Percentiles rank a stretch among this genome's conserved stretches.
Conservation (phyloP, 139 green algal species). For the Auxenochlorella protothecoides region DNA sequence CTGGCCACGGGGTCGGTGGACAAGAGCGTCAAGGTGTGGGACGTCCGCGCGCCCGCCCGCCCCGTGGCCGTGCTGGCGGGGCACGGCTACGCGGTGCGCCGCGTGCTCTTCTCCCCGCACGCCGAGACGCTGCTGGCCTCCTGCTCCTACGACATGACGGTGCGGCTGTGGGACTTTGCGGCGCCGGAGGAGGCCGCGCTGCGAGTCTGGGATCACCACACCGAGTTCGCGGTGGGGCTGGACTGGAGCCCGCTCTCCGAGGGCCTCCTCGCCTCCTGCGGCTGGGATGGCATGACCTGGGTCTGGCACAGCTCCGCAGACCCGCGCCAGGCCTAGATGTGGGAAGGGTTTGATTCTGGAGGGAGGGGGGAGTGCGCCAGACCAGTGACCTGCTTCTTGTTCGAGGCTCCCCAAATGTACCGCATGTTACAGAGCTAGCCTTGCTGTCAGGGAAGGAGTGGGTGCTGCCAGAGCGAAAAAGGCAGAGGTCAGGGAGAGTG, state of each 20-base stretch:
- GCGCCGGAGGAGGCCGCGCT: slow-evolving; percentile 57
- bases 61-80: slow-evolving; percentile 61
- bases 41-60: slow-evolving; percentile 54
- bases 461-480: too few species aligned
- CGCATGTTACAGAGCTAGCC: too few species aligned
- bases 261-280: slow-evolving; percentile 70
- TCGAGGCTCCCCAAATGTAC: too few species aligned
- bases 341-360: too few species aligned
- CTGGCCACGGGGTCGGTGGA: slow-evolving; percentile 85
- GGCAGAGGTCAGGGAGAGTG: too few species aligned
- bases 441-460: too few species aligned
- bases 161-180: slow-evolving; percentile 84
- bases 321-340: slow-evolving; percentile 4
- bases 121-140: slow-evolving; percentile 62
- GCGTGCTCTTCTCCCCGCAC: slow-evolving; percentile 84
- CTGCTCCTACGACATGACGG: slow-evolving; percentile 25
- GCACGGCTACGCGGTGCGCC: slow-evolving; percentile 54
- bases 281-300: slow-evolving; percentile 67
- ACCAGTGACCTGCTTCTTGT: too few species aligned
- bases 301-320: slow-evolving; percentile 18
- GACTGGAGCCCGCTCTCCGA: slow-evolving; percentile 75
- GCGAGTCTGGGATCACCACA: slow-evolving; percentile 76
- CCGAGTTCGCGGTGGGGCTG: slow-evolving; percentile 83
- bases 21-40: slow-evolving; percentile 85
- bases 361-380: too few species aligned